phyloP scores from a whole-genome alignment of 2,329 filamentous ascomycete genomes.

The Triangularia verruculosa region DNA sequence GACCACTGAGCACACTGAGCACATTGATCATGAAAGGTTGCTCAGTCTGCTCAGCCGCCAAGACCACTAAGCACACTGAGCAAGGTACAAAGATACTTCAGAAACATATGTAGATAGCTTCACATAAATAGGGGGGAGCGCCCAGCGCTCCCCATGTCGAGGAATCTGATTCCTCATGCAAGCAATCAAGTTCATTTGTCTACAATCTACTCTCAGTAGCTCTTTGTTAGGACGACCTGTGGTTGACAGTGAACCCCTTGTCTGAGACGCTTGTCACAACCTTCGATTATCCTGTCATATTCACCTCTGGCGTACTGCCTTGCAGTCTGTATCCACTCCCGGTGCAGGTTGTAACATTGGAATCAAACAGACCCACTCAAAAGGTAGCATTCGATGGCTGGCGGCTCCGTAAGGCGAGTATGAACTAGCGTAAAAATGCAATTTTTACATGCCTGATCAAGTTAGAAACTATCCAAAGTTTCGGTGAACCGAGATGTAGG shows the following conservation, averaged over 20 bases:
- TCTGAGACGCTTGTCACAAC: not conserved
- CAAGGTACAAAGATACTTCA: not conserved
- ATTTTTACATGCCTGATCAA: too few relatives aligned
- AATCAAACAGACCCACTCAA: too few relatives aligned
- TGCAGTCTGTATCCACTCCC: too few relatives aligned
- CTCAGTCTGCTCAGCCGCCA: not conserved
- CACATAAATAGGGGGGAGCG: not conserved
- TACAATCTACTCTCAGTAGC: not conserved
- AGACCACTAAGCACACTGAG: not conserved
- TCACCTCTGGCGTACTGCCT: too few relatives aligned
- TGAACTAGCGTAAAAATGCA: too few relatives aligned
- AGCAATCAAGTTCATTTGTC: not conserved
- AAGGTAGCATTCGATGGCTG: too few relatives aligned
- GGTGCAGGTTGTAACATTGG: too few relatives aligned
- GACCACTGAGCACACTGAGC: not conserved
- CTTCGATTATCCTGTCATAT: slow-evolving; percentile 1
- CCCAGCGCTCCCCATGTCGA: not conserved
- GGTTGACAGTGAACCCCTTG: not conserved
- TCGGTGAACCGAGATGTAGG: too few relatives aligned
- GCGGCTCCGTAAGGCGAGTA: too few relatives aligned
- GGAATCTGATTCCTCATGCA: not conserved
- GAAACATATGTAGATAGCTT: slow-evolving; percentile 2
- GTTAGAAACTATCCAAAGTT: too few relatives aligned
- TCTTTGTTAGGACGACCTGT: slow-evolving; percentile 2
- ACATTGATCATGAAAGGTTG: too few relatives aligned